Evolutionary conservation across 2,329 filamentous ascomycete genomes (phyloP).

Genomic region (Colletotrichum trifolii): DNA sequence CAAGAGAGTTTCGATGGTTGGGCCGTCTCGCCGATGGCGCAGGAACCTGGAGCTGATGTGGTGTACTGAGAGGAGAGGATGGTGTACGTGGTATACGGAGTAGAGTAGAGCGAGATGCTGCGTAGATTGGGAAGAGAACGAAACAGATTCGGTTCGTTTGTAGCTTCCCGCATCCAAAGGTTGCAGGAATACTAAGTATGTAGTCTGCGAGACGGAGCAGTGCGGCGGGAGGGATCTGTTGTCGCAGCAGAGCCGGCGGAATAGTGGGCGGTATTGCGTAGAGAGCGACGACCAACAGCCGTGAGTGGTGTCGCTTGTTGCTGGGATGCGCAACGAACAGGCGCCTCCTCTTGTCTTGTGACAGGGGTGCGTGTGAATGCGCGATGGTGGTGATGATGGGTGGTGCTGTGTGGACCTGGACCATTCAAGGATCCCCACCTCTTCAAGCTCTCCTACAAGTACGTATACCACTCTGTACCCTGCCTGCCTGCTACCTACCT

Average conservation of each 20-base stretch:
- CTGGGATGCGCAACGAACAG: slow-evolving; percentile 1
- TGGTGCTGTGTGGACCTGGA: slow-evolving; percentile 11
- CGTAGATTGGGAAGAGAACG: slow-evolving; percentile 21
- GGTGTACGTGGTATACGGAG: too few relatives aligned
- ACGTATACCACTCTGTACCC: neutral
- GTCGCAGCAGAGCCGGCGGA: slow-evolving; percentile 30
- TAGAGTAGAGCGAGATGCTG: neutral
- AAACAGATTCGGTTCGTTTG: slow-evolving; percentile 14
- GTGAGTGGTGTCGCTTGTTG: slow-evolving; percentile 30
- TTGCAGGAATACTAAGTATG: too few relatives aligned
- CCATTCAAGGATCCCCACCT: too few relatives aligned
- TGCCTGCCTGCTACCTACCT: neutral
- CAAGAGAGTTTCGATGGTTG: slow-evolving; percentile 25
- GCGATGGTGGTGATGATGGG: slow-evolving; percentile 19
- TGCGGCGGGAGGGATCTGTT: slow-evolving; percentile 34
- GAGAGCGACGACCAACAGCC: slow-evolving; percentile 13
- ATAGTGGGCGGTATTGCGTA: slow-evolving; percentile 34
- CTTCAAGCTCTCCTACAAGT: too few relatives aligned
- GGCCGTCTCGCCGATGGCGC: slow-evolving; percentile 19
- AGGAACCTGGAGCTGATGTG: neutral
- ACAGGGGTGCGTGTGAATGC: slow-evolving; percentile 26
- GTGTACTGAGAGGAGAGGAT: too few relatives aligned
- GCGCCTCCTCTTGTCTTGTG: slow-evolving; percentile 16
- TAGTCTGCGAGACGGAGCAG: neutral
- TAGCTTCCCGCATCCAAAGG: neutral